Evolutionary conservation across 768 basidiomycete species (phyloP).

Genomic region (Sistotremastrum suecicum): DNA sequence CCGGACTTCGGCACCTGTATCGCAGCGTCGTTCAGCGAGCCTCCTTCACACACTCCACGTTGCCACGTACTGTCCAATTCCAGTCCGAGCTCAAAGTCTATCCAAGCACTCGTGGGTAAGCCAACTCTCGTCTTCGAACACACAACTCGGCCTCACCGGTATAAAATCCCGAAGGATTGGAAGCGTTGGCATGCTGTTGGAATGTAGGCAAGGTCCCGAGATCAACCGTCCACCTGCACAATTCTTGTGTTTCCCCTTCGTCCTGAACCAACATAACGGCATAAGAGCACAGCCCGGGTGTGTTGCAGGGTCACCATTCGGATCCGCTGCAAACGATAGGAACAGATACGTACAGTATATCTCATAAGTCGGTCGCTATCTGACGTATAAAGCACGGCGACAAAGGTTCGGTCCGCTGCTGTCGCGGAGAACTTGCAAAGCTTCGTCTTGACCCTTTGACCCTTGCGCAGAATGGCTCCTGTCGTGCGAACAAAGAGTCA

Average conservation of each 20-base stretch:
- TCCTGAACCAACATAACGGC: constrained; percentile 13
- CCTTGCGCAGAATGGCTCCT: constrained; percentile 3
- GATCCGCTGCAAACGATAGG: background rate
- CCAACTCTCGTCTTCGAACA: background rate
- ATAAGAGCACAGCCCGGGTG: constrained; percentile 1
- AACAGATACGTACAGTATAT: constrained; percentile 54
- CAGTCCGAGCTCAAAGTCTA: constrained; percentile 75
- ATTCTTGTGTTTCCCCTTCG: constrained; percentile 52
- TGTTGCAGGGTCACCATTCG: background rate
- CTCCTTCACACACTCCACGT: too few relatives aligned
- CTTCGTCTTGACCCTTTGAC: constrained; percentile 70
- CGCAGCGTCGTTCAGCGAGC: too few relatives aligned
- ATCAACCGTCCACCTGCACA: constrained; percentile 84
- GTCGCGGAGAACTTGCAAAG: constrained; percentile 39
- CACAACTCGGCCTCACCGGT: constrained; percentile 35
- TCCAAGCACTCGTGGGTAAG: background rate
- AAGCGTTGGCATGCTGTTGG: constrained; percentile 49
- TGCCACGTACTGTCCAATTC: constrained; percentile 49
- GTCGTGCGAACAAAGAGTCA: constrained; percentile 13
- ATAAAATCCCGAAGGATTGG: constrained; percentile 55
- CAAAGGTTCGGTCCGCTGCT: constrained; percentile 54
- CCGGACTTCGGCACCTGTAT: constrained; percentile 51
- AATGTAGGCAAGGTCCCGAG: constrained; percentile 66
- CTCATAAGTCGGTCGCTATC: constrained; percentile 64
- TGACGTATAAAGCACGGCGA: constrained; percentile 71